Evolutionary conservation across 495 filamentous ascomycete genomes (phyloP).

Genomic region (Penicillium samsonianum): DNA sequence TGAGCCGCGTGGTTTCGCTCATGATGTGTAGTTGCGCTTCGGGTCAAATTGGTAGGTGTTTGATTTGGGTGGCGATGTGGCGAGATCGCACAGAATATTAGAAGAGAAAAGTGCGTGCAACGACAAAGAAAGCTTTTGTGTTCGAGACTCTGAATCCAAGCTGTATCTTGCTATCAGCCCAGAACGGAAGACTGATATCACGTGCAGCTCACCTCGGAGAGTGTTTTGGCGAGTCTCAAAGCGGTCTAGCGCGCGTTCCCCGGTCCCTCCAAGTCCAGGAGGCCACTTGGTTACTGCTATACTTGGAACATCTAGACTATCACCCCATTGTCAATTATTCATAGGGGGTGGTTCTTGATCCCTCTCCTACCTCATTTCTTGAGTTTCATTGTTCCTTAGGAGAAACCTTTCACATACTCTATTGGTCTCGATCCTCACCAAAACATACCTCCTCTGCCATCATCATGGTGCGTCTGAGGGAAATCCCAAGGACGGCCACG

Average conservation of each 20-base stretch:
- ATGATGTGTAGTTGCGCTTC: constrained; percentile 47
- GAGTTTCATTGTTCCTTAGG: constrained; percentile 20
- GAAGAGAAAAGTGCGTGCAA: not conserved
- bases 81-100: not conserved
- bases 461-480: constrained; percentile 90
- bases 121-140: not conserved
- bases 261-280: constrained; percentile 44
- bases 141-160: constrained; percentile 1
- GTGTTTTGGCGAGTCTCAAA: constrained; percentile 45
- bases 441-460: constrained; percentile 27
- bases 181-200: constrained; percentile 41
- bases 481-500: constrained; percentile 93
- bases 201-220: constrained; percentile 34
- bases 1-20: constrained; percentile 81
- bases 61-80: not conserved
- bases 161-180: constrained; percentile 9
- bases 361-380: constrained; percentile 9
- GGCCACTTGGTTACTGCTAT: constrained; percentile 47
- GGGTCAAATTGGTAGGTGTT: not conserved
- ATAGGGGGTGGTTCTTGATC: constrained; percentile 28
- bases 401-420: constrained; percentile 17
- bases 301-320: constrained; percentile 25
- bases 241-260: constrained; percentile 37
- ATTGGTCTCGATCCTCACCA: constrained; percentile 24
- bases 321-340: constrained; percentile 31